Percentiles rank a stretch among this genome's conserved stretches.
Conservation (phyloP, 352 stramenopile species). For the Pilasporangium apinafurcum region DNA sequence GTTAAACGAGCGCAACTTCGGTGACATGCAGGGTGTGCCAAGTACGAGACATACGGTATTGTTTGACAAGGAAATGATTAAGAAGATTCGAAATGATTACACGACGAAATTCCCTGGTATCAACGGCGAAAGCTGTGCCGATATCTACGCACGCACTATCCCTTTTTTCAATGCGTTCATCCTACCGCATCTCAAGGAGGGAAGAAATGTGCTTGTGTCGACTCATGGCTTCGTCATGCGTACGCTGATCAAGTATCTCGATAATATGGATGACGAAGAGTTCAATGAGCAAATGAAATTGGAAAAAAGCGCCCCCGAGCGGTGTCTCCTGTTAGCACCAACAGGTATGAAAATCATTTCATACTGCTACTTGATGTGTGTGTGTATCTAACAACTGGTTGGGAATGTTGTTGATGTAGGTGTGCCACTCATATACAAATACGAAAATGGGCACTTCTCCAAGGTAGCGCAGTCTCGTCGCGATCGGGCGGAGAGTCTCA, state of each 20-base stretch:
- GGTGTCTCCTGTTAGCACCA: constrained; percentile 64
- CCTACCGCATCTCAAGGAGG: constrained; percentile 57
- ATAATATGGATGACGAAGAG: constrained; percentile 65
- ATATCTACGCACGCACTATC: constrained; percentile 71
- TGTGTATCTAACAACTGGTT: neutral
- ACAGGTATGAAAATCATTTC: constrained; percentile 31
- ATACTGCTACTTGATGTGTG: neutral
- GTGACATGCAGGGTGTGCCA: constrained; percentile 73
- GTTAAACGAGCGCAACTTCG: constrained; percentile 83
- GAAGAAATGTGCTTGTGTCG: constrained; percentile 74
- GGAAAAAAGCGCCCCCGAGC: constrained; percentile 70
- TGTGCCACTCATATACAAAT: constrained; percentile 82
- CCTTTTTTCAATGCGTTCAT: constrained; percentile 79
- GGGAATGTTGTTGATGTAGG: constrained; percentile 18
- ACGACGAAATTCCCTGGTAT: constrained; percentile 68
- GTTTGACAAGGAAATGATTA: constrained; percentile 69
- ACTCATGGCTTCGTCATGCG: constrained; percentile 82
- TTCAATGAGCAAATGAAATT: constrained; percentile 83
- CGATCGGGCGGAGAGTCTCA: constrained; percentile 70
- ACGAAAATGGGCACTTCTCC: constrained; percentile 56
- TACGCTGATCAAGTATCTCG: constrained; percentile 80
- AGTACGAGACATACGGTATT: constrained; percentile 63
- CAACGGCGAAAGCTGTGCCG: constrained; percentile 77
- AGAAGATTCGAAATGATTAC: constrained; percentile 78
- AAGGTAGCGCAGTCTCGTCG: constrained; percentile 69